Evolutionary conservation across 805 yeast species (phyloP).

Genomic region (Kodamaea laetipori): DNA sequence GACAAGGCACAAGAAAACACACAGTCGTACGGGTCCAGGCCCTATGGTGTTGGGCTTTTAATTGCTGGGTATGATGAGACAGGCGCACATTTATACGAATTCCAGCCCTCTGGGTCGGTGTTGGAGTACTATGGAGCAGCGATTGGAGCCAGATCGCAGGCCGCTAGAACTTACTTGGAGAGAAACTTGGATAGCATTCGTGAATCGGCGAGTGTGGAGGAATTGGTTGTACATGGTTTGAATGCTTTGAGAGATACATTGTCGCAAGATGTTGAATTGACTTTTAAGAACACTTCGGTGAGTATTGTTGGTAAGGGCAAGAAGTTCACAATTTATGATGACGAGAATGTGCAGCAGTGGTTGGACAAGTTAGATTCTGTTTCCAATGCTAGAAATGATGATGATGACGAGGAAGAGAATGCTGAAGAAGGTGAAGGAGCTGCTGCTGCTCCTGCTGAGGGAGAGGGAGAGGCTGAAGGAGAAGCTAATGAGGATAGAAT

Average conservation of each 20-base stretch:
- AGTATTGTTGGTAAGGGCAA: slow-evolving; percentile 87
- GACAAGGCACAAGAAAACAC: slow-evolving; percentile 98
- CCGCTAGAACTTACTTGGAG: slow-evolving; percentile 94
- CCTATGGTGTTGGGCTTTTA: slow-evolving; percentile 95
- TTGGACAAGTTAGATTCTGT: slow-evolving; percentile 71
- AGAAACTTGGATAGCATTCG: slow-evolving; percentile 73
- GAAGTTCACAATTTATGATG: slow-evolving; percentile 78
- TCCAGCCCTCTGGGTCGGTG: slow-evolving; percentile 93
- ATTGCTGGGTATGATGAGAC: slow-evolving; percentile 90
- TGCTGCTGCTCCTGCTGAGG: no score
- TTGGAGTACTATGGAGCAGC: slow-evolving; percentile 92
- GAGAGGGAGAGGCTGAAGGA: slow-evolving; percentile 15
- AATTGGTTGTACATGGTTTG: slow-evolving; percentile 81
- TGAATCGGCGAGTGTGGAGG: slow-evolving; percentile 60
- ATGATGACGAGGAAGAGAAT: slow-evolving; percentile 36
- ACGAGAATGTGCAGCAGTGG: slow-evolving; percentile 85
- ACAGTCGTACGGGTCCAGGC: slow-evolving; percentile 93
- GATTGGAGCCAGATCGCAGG: slow-evolving; percentile 98
- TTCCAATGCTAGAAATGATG: slow-evolving; percentile 56
- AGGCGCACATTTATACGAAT: slow-evolving; percentile 93
- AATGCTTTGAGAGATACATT: slow-evolving; percentile 91
- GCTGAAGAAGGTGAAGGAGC: slow-evolving; percentile 24
- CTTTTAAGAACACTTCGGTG: slow-evolving; percentile 79
- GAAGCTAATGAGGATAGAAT: slow-evolving; percentile 15
- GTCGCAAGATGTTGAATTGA: slow-evolving; percentile 91